These are phyloP conservation scores for Diplodia seriata DNA, from an alignment of 2,329 filamentous ascomycete species.

Conservation along the genomic window DNA sequence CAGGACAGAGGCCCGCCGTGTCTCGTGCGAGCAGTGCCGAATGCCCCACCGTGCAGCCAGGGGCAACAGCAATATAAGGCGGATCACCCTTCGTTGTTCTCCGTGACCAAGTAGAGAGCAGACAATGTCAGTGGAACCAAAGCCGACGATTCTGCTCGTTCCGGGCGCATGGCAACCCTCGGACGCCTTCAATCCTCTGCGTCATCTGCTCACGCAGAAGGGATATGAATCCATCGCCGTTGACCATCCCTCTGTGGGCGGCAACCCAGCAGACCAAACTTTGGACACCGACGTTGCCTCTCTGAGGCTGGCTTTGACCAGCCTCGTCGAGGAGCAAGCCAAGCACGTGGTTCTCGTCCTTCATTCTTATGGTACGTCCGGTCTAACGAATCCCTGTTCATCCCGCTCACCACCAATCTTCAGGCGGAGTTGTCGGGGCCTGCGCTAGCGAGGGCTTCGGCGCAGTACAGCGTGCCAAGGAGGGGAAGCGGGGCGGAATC, in stretches of 20 bases:
- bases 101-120: not conserved
- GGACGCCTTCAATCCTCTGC: constrained; percentile 20
- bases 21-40: not conserved
- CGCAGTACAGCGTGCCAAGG: constrained; percentile 7
- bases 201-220: constrained; percentile 6
- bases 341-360: constrained; percentile 28
- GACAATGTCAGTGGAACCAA: not conserved
- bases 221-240: constrained; percentile 25
- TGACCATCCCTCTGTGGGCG: constrained; percentile 28
- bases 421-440: constrained; percentile 28
- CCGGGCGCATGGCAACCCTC: constrained; percentile 28
- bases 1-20: not conserved
- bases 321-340: constrained; percentile 9
- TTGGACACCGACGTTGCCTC: constrained; percentile 21
- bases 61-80: not conserved
- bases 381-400: not conserved
- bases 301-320: not conserved
- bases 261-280: constrained; percentile 16
- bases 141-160: constrained; percentile 21
- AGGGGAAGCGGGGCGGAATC: constrained; percentile 26
- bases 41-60: not conserved
- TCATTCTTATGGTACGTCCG: constrained; percentile 25
- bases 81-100: not conserved
- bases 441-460: constrained; percentile 30
- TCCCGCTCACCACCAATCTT: not conserved